Evolutionary conservation across 208 protist species (phyloP), one percentile per base, ranked within the genome.

Genomic region (Acanthamoeba healyi): DNA sequence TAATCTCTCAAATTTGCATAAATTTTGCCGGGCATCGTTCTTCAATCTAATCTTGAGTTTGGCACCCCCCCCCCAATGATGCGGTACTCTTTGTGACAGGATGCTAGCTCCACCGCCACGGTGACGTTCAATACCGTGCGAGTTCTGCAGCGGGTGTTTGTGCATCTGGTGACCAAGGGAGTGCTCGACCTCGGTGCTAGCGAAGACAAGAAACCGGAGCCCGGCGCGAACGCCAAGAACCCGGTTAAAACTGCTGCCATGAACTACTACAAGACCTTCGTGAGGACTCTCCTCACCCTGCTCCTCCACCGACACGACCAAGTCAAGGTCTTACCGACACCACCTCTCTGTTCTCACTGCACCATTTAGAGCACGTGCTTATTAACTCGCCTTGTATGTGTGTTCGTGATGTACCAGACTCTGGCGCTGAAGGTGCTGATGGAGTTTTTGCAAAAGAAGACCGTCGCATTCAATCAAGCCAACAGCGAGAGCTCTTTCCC

Each of bases 91-190:
- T n/a, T n/a, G n/a, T n/a, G n/a, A n/a, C 36, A 88, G 81, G 54
- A 88, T 22, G 49, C 42, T 9, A 29, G 1, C 17, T 38, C 44
- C 22, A 88, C 81, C 10, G 14, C 86, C 2, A 92, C 86, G 56
- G 44, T 92, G 22, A 56, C 44, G 10, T 92, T 49, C 86, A 92
- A 92, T 24, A 42, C 86, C 12, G 86, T 67, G 26, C 34, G 44
- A 42, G 49, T n/a, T 14, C 86, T 92, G 34, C 86, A 92, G 61
- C 54, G 86, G 7, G 63, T 92, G 12, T 92, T 92, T n/a, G 29
- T 7, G 34, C 86, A 92, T 51, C n/a, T 92, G 34, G 24, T 17
- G 26, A 12, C 15, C 49, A 92, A 92, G 86, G 54, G n/a, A 14
- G 58, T 56, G 38, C 36, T 92, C 17, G 58, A 42, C 49, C 74